Conservation (phyloP, 1,139 yeast genomes). For the Scheffersomyces illinoinensis region DNA sequence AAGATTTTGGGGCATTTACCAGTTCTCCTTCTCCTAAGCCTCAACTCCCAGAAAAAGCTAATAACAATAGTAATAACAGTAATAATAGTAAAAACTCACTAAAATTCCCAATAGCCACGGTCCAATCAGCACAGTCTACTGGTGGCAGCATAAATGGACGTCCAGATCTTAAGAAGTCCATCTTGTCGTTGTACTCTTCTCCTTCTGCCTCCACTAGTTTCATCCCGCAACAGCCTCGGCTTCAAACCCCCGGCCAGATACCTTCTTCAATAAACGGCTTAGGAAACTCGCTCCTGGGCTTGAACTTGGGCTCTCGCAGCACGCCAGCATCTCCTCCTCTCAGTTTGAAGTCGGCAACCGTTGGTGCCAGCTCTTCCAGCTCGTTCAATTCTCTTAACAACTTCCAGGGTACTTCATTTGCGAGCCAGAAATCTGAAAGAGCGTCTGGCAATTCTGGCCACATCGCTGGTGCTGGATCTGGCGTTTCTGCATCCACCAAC, state of each 20-base stretch:
- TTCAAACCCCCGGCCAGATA: slow-evolving; percentile 7
- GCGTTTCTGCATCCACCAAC: slow-evolving; percentile 1
- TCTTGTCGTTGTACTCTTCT: slow-evolving; percentile 81
- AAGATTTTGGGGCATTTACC: slow-evolving; percentile 45
- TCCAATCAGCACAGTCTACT: slow-evolving; percentile 35
- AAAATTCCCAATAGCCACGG: slow-evolving; percentile 8
- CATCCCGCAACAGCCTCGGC: slow-evolving; percentile 12
- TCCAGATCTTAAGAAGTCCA: slow-evolving; percentile 83
- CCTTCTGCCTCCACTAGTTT: slow-evolving; percentile 50
- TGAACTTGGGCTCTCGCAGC: slow-evolving; percentile 23
- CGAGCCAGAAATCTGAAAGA: slow-evolving; percentile 7
- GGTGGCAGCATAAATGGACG: slow-evolving; percentile 39
- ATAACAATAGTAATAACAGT: slow-evolving; percentile 4
- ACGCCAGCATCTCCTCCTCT: slow-evolving; percentile 1
- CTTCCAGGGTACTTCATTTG: neutral
- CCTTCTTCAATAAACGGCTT: slow-evolving; percentile 20
- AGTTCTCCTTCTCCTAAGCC: slow-evolving; percentile 23
- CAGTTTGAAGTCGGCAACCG: slow-evolving; percentile 2
- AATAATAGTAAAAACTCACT: slow-evolving; percentile 5
- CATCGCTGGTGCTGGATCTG: slow-evolving; percentile 5
- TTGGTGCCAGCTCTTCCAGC: slow-evolving; percentile 5
- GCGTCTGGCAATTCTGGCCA: slow-evolving; percentile 1
- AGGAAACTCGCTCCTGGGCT: slow-evolving; percentile 36
- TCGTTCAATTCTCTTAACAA: slow-evolving; percentile 6
- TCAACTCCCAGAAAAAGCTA: neutral